Percentiles rank a stretch among this genome's conserved stretches.
phyloP scores from a whole-genome alignment of 129 eudicot genomes.

The Glebionis coronaria region DNA sequence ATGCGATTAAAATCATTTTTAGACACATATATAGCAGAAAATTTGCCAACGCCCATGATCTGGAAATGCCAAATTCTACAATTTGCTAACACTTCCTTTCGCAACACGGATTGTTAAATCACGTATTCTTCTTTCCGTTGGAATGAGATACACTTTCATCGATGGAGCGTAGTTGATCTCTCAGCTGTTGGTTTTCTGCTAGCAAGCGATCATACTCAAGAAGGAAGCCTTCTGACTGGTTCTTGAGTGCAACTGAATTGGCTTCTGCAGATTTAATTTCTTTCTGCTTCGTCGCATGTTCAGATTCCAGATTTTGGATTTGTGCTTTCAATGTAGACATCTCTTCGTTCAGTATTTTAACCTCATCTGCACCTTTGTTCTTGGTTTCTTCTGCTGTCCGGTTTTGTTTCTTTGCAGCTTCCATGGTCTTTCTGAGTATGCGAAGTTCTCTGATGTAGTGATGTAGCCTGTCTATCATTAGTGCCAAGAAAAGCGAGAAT shows the following conservation, averaged over 20 bases:
- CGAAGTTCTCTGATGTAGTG: conserved; percentile 72
- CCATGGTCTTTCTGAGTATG: conserved; percentile 54
- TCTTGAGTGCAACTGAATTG: conserved; percentile 52
- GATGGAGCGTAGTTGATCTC: conserved; percentile 45
- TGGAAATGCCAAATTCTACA: not conserved
- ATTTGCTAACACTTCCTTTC: conserved; percentile 1
- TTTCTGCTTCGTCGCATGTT: conserved; percentile 42
- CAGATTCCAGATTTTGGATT: conserved; percentile 47
- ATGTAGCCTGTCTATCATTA: conserved; percentile 75
- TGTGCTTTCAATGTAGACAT: conserved; percentile 35
- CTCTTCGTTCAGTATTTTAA: conserved; percentile 50
- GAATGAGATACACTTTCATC: conserved; percentile 46
- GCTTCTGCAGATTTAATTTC: conserved; percentile 64
- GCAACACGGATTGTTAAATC: conserved; percentile 6
- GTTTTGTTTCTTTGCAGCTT: conserved; percentile 61
- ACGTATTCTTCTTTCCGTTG: conserved; percentile 60
- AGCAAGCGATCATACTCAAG: conserved; percentile 50
- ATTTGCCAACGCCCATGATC: conserved; percentile 7
- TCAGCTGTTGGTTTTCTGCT: conserved; percentile 45
- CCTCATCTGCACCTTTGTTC: conserved; percentile 48
- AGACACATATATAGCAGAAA: conserved; percentile 7
- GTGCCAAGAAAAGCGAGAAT: conserved; percentile 54
- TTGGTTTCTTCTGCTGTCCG: conserved; percentile 55
- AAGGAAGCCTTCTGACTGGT: conserved; percentile 69
- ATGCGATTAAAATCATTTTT: conserved; percentile 4